A percentile compares a stretch with the other conserved stretches of the same genome.
Evolutionary conservation across 495 filamentous ascomycete species (phyloP).

Genomic region (Ramalina peruviana): DNA sequence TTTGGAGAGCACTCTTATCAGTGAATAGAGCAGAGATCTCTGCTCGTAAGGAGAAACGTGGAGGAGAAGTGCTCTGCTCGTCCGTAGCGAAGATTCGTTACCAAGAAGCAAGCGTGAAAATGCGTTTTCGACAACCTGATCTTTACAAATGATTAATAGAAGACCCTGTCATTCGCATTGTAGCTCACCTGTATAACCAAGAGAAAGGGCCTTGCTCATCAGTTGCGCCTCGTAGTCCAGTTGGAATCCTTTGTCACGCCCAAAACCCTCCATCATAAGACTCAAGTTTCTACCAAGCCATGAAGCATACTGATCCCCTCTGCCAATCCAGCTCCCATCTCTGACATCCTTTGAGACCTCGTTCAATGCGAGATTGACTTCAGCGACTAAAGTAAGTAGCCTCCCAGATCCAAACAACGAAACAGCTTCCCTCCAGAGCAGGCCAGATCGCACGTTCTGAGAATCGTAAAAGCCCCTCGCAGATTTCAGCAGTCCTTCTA

Average conservation of each 20-base stretch:
- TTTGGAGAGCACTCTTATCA: conserved; percentile 46
- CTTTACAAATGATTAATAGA: conserved; percentile 27
- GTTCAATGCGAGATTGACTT: conserved; percentile 49
- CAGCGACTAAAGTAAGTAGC: conserved; percentile 56
- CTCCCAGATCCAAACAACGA: conserved; percentile 56
- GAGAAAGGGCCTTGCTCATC: conserved; percentile 46
- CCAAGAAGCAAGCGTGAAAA: conserved; percentile 32
- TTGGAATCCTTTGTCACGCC: conserved; percentile 24
- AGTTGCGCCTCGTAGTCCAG: conserved; percentile 41
- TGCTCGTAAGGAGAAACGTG: conserved; percentile 42
- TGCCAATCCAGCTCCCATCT: conserved; percentile 45
- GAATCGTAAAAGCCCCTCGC: conserved; percentile 23
- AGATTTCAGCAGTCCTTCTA: conserved; percentile 40
- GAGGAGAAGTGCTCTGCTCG: conserved; percentile 31
- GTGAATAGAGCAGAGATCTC: conserved; percentile 38
- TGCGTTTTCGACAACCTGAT: conserved; percentile 38
- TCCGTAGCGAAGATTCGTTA: conserved; percentile 15
- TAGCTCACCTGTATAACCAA: conserved; percentile 60
- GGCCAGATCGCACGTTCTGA: conserved; percentile 9
- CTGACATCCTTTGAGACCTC: conserved; percentile 17
- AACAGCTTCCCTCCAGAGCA: conserved; percentile 48
- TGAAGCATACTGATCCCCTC: conserved; percentile 44
- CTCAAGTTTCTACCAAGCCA: conserved; percentile 71
- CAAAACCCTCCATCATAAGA: conserved; percentile 30
- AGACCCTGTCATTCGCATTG: background rate